Evolutionary conservation across 176 grass and related monocot species (phyloP), one percentile per base, ranked within the genome.

Genomic region (Tillandsia fasciculata): DNA sequence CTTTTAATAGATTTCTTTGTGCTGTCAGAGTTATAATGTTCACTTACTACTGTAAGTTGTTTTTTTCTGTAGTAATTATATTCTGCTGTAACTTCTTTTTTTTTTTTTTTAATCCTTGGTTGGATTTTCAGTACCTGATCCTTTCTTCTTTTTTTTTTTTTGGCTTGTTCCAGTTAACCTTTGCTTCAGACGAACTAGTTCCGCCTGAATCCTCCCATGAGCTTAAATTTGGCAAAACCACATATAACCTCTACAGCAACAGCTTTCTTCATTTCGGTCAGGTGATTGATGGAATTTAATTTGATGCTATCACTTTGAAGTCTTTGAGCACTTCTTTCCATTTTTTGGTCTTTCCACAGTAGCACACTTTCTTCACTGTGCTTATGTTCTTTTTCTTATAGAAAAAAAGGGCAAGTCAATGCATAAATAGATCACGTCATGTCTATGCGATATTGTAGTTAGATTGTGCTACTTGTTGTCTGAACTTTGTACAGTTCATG

Each of bases 241-340:
- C 76, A 77, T 97, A 97, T 72, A 90, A 83, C 57, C 86, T 97
- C 18, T 97, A 87, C 66, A 90, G 76, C 68, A 90, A 92, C 64
- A 97, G 93, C 77, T 90, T 97, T 90, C 85, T 97, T 54, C 91
- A 92, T 76, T 92, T 90, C 65, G 93, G 93, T 61, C 93, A 92
- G 85, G 93, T 97, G 75, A 81, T 14, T 48, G 7, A 5, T 15
- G 6, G 23, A 42, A 5, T 67, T 13, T 33, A 42, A 15, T 15
- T 12, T 14, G 18, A 4, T 13, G 11, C 13, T 14, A 53, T 17
- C 17, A 29, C 26, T 65, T 65, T 51, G 12, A 81, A 74, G 65
- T 76, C n/a, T 58, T 8, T n/a, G 50, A 53, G 23, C 27, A 9
- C 18, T 48, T 48, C 8, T 26, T 69, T 49, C 8, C 10, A 11